Conservation (phyloP, 2,329 filamentous ascomycete species). For the Lecanosticta acicola region DNA sequence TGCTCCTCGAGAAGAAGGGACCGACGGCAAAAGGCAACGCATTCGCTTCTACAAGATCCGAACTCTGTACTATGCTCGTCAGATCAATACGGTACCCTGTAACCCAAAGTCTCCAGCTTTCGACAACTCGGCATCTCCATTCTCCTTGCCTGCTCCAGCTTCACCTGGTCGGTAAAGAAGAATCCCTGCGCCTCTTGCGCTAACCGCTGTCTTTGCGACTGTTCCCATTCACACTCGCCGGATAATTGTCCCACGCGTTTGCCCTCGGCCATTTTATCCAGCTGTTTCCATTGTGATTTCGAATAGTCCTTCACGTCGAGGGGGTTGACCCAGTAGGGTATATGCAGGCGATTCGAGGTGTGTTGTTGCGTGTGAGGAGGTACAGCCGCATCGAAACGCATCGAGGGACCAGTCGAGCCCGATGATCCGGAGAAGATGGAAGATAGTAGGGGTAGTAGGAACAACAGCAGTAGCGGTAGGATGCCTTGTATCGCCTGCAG, state of each 20-base stretch:
- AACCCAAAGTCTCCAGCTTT: constrained; percentile 49
- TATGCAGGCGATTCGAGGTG: constrained; percentile 61
- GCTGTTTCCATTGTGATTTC: constrained; percentile 60
- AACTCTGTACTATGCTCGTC: too few species aligned
- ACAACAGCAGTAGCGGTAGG: constrained; percentile 74
- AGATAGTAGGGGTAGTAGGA: constrained; percentile 76
- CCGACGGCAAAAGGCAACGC: too few species aligned
- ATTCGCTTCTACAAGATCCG: too few species aligned
- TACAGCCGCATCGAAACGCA: constrained; percentile 68
- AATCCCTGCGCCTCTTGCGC: constrained; percentile 77
- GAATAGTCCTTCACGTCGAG: constrained; percentile 66
- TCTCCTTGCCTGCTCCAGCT: constrained; percentile 64
- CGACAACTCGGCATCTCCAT: constrained; percentile 58
- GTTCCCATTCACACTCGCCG: constrained; percentile 69
- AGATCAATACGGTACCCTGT: constrained; percentile 24
- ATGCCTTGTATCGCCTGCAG: constrained; percentile 47
- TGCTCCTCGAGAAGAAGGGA: too few species aligned
- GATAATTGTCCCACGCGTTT: constrained; percentile 64
- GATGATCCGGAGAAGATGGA: constrained; percentile 66
- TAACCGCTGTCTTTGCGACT: constrained; percentile 58
- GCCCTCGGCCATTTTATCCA: constrained; percentile 74
- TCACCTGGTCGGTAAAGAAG: constrained; percentile 75
- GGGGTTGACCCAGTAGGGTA: constrained; percentile 83
- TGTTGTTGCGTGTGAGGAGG: constrained; percentile 70
- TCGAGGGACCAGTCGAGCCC: constrained; percentile 56